Percentiles rank a stretch among this genome's conserved stretches.
phyloP scores from a whole-genome alignment of 768 basidiomycete species.

The Collybia sp. region DNA sequence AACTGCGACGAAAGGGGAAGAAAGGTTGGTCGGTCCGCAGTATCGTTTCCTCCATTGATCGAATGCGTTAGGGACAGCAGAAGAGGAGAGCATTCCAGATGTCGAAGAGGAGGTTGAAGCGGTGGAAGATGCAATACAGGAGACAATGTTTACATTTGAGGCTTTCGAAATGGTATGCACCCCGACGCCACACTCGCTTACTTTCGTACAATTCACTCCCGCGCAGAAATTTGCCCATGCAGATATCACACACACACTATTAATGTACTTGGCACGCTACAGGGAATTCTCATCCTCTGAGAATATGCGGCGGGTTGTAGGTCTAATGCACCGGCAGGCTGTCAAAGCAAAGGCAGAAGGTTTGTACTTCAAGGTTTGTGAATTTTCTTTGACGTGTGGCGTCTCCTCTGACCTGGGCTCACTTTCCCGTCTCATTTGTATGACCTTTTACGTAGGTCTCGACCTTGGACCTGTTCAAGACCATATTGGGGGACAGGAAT shows the following conservation, averaged over 20 bases:
- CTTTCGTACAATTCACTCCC: background rate
- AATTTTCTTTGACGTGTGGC: conserved; percentile 11
- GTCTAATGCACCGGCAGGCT: conserved; percentile 86
- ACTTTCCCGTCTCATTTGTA: conserved; percentile 7
- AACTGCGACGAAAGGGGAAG: conserved; percentile 43
- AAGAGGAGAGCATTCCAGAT: conserved; percentile 65
- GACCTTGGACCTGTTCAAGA: conserved; percentile 82
- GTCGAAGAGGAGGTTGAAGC: conserved; percentile 61
- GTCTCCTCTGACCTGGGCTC: conserved; percentile 10
- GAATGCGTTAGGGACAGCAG: conserved; percentile 20
- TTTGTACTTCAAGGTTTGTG: conserved; percentile 86
- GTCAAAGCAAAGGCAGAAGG: conserved; percentile 91
- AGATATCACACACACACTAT: conserved; percentile 78
- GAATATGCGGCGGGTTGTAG: conserved; percentile 86
- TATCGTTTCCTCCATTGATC: background rate
- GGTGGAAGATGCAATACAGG: conserved; percentile 63
- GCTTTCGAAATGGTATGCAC: conserved; percentile 78
- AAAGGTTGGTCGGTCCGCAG: conserved; percentile 26
- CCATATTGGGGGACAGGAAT: conserved; percentile 77
- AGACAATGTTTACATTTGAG: conserved; percentile 90
- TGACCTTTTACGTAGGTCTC: conserved; percentile 60
- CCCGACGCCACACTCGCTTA: conserved; percentile 8
- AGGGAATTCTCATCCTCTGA: conserved; percentile 76
- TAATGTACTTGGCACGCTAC: conserved; percentile 81
- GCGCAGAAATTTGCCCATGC: conserved; percentile 84